A percentile compares a stretch with the other conserved stretches of the same genome.
Conservation (phyloP, 1,139 yeast genomes). For the Hyphopichia wangnamkhiaoensis region DNA sequence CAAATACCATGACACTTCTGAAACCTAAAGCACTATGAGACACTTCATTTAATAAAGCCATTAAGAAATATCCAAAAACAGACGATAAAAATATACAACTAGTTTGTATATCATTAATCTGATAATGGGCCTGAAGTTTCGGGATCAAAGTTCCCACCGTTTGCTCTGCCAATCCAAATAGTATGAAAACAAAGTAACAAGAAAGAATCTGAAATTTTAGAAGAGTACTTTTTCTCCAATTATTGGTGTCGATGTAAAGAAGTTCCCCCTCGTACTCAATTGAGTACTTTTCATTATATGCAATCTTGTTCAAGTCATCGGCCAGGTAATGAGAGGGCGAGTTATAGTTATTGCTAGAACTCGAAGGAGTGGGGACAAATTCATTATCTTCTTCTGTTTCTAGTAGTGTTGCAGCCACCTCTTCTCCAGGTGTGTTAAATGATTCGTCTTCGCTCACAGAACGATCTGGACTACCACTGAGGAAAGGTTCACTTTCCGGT, state of each 20-base stretch:
- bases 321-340: neutral
- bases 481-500: too few relatives aligned
- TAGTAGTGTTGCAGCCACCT: too few relatives aligned
- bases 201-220: slow-evolving; percentile 43
- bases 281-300: slow-evolving; percentile 3
- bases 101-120: slow-evolving; percentile 42
- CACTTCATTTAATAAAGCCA: slow-evolving; percentile 38
- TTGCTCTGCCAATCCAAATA: slow-evolving; percentile 60
- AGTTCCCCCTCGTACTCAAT: slow-evolving; percentile 28
- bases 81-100: slow-evolving; percentile 36
- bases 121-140: slow-evolving; percentile 43
- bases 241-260: slow-evolving; percentile 33
- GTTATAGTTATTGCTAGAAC: neutral
- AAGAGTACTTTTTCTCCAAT: slow-evolving; percentile 40
- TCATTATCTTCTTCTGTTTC: too few relatives aligned
- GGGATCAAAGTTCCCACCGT: slow-evolving; percentile 59
- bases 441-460: too few relatives aligned
- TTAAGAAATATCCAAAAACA: slow-evolving; percentile 39
- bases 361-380: neutral
- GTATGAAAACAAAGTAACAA: slow-evolving; percentile 36
- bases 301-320: neutral
- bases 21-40: slow-evolving; percentile 36
- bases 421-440: too few relatives aligned
- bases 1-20: slow-evolving; percentile 38
- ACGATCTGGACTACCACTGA: too few relatives aligned